These are phyloP conservation scores for Cephalotrichum gorgonifer DNA, from an alignment of 2,329 filamentous ascomycete genomes.

Conservation along the genomic window DNA sequence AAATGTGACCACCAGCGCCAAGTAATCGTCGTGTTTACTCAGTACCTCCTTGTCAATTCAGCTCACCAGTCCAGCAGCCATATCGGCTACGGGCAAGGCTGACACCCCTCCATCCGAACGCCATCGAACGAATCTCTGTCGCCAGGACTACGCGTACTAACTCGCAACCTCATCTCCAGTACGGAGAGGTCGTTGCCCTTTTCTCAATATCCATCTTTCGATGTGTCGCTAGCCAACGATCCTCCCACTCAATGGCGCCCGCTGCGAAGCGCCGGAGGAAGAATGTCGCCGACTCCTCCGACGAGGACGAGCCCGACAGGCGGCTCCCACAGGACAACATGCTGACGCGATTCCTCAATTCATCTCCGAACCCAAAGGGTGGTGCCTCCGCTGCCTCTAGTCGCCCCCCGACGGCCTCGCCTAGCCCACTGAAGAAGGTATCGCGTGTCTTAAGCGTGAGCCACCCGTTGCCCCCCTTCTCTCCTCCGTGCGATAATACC, in stretches of 20 bases:
- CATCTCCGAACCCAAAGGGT: slow-evolving; percentile 34
- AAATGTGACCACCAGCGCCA: too few relatives aligned
- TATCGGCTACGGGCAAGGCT: not conserved
- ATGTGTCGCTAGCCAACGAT: not conserved
- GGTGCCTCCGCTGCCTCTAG: slow-evolving; percentile 16
- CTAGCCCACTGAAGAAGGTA: slow-evolving; percentile 27
- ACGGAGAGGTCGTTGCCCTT: too few relatives aligned
- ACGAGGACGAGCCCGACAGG: slow-evolving; percentile 37
- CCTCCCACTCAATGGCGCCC: slow-evolving; percentile 35
- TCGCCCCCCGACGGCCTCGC: slow-evolving; percentile 22
- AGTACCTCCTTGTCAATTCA: too few relatives aligned
- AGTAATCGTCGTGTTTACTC: too few relatives aligned
- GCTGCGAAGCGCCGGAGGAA: slow-evolving; percentile 49
- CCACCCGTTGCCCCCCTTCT: not conserved
- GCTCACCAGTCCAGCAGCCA: not conserved
- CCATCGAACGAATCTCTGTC: not conserved
- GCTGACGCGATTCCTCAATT: slow-evolving; percentile 41
- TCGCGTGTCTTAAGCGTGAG: slow-evolving; percentile 1
- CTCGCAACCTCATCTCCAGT: too few relatives aligned
- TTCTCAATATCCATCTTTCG: too few relatives aligned
- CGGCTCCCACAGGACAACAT: slow-evolving; percentile 31
- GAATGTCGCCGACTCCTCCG: slow-evolving; percentile 39
- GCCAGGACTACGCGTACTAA: too few relatives aligned
- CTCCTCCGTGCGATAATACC: not conserved
- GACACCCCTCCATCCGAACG: not conserved